Conservation (phyloP, 2,329 filamentous ascomycete genomes). For the Claviceps spartinae region DNA sequence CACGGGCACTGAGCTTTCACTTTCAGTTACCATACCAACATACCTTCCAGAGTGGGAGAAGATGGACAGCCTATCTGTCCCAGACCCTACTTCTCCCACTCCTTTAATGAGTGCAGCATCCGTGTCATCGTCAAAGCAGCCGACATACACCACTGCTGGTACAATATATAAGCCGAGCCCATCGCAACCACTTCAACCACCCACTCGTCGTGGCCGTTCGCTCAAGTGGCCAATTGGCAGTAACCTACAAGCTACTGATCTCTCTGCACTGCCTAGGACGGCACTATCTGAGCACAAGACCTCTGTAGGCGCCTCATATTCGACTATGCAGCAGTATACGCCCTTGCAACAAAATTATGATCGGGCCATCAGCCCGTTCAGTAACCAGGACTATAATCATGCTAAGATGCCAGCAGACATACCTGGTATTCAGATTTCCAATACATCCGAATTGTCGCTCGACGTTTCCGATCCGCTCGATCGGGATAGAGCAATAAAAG, state of each 20-base stretch:
- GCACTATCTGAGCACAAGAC: slow-evolving; percentile 20
- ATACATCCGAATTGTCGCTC: slow-evolving; percentile 10
- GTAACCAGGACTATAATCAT: slow-evolving; percentile 13
- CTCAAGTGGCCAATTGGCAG: slow-evolving; percentile 24
- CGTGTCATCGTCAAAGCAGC: slow-evolving; percentile 17
- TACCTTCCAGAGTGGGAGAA: slow-evolving; percentile 6
- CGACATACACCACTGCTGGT: slow-evolving; percentile 42
- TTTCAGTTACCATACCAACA: neutral
- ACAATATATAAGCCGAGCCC: slow-evolving; percentile 38
- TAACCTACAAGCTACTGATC: slow-evolving; percentile 14
- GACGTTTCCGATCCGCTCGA: slow-evolving; percentile 3
- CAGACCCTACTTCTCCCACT: slow-evolving; percentile 12
- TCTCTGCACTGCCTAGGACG: slow-evolving; percentile 24
- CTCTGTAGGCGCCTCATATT: slow-evolving; percentile 5
- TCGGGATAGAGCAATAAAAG: slow-evolving; percentile 9
- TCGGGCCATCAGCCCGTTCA: slow-evolving; percentile 31
- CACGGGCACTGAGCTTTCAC: neutral
- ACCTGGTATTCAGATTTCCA: slow-evolving; percentile 14
- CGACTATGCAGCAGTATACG: slow-evolving; percentile 27
- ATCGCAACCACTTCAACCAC: slow-evolving; percentile 34
- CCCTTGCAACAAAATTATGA: slow-evolving; percentile 42
- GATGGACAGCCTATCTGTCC: slow-evolving; percentile 17
- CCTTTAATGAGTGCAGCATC: slow-evolving; percentile 11
- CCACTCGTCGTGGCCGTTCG: slow-evolving; percentile 35
- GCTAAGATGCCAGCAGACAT: slow-evolving; percentile 15